These are phyloP conservation scores for Aspergillus incahuasiensis DNA, from an alignment of 495 filamentous ascomycete genomes.

Conservation along the genomic window DNA sequence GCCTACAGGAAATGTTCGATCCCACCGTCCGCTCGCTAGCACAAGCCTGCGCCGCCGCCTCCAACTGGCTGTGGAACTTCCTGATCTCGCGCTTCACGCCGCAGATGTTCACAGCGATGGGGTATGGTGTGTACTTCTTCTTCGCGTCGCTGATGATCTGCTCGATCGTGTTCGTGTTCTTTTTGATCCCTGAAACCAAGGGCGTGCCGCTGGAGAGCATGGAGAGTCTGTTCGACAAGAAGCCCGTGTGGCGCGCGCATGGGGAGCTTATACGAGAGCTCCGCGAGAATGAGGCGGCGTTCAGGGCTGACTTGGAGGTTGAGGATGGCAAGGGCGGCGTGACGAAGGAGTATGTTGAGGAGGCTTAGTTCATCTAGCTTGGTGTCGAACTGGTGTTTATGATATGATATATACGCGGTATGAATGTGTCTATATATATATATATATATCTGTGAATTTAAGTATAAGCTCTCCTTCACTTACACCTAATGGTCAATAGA, in stretches of 20 bases:
- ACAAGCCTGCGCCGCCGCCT: conserved; percentile 62
- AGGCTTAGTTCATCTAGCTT: neutral
- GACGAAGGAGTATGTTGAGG: conserved; percentile 18
- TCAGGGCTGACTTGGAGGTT: conserved; percentile 48
- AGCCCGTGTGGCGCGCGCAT: conserved; percentile 54
- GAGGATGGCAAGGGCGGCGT: conserved; percentile 16
- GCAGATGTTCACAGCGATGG: conserved; percentile 69
- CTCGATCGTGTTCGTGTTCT: conserved; percentile 62
- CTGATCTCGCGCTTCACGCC: conserved; percentile 67
- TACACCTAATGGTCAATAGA: too few relatives aligned
- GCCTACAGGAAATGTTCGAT: conserved; percentile 52
- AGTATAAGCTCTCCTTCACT: too few relatives aligned
- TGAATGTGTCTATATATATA: too few relatives aligned
- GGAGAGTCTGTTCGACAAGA: conserved; percentile 53
- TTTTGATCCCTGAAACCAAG: conserved; percentile 64
- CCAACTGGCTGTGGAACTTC: conserved; percentile 77
- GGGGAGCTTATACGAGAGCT: conserved; percentile 46
- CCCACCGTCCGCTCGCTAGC: conserved; percentile 61
- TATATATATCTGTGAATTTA: too few relatives aligned
- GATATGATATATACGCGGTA: too few relatives aligned
- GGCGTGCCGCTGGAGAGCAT: conserved; percentile 51
- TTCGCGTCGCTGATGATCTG: conserved; percentile 67
- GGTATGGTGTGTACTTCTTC: conserved; percentile 74
- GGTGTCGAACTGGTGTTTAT: too few relatives aligned
- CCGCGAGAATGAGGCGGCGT: conserved; percentile 44